phyloP scores from a whole-genome alignment of 2,329 filamentous ascomycete genomes.

The Incumbomyces lentus region DNA sequence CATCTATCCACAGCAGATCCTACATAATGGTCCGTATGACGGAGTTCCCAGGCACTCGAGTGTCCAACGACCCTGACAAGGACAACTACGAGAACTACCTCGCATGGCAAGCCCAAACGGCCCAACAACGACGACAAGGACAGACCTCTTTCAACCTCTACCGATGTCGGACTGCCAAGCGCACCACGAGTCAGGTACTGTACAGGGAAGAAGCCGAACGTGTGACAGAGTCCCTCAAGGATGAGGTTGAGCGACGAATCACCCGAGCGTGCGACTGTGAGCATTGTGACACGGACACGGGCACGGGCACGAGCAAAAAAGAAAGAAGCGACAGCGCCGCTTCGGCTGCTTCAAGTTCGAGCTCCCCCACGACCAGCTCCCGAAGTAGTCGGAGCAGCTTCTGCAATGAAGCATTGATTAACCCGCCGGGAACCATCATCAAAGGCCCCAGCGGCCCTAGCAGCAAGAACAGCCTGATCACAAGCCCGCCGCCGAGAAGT shows the following conservation, averaged over 20 bases:
- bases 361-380: not conserved
- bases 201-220: conserved; percentile 1
- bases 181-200: not conserved
- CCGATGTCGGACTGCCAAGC: not conserved
- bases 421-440: not conserved
- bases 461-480: not conserved
- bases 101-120: conserved; percentile 3
- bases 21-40: not conserved
- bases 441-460: not conserved
- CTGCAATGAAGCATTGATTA: not conserved
- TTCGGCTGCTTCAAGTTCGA: not conserved
- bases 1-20: not conserved
- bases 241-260: conserved; percentile 4
- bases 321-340: not conserved
- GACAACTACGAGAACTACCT: conserved; percentile 8
- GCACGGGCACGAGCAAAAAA: not conserved
- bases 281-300: not conserved
- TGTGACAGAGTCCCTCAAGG: not conserved
- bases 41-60: not conserved
- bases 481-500: not conserved
- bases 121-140: not conserved
- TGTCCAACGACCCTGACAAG: not conserved
- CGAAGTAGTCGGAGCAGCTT: not conserved
- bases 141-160: conserved; percentile 4
- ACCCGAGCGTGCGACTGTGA: conserved; percentile 3